Conservation (phyloP, 176 grass and related monocot genomes). For the Triticum monococcum region DNA sequence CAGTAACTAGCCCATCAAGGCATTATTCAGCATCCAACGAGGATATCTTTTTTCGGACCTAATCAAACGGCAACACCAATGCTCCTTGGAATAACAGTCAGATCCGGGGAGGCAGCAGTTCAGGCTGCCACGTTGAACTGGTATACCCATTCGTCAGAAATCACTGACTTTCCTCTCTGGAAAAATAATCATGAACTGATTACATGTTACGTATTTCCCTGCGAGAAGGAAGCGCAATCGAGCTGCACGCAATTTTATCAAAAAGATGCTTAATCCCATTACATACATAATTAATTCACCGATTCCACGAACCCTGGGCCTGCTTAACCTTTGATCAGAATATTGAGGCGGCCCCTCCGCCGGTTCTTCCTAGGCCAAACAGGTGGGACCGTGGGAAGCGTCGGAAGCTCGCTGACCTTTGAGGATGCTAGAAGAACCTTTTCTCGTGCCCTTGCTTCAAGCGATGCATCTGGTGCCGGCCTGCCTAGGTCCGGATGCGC, state of each 20-base stretch:
- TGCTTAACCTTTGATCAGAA: neutral
- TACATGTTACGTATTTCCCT: neutral
- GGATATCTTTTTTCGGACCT: conserved; percentile 12
- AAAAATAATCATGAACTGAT: neutral
- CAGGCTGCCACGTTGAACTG: neutral
- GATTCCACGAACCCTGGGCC: neutral
- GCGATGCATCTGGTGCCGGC: conserved; percentile 36
- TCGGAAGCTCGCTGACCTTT: conserved; percentile 34
- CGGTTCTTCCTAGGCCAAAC: conserved; percentile 19
- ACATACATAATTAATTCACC: neutral
- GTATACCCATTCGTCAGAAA: neutral
- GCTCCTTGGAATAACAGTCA: neutral
- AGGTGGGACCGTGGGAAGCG: conserved; percentile 1
- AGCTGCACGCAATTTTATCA: neutral
- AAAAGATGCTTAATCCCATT: neutral
- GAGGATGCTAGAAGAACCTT: neutral
- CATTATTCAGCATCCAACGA: neutral
- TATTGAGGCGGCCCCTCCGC: neutral
- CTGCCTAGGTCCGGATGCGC: conserved; percentile 17
- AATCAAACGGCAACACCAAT: conserved; percentile 29
- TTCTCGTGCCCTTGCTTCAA: neutral
- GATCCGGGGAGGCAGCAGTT: neutral
- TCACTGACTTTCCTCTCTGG: neutral
- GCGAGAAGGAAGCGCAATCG: neutral
- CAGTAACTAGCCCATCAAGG: neutral